Conservation (phyloP, 768 basidiomycete species). For the Boletellus emodensis region DNA sequence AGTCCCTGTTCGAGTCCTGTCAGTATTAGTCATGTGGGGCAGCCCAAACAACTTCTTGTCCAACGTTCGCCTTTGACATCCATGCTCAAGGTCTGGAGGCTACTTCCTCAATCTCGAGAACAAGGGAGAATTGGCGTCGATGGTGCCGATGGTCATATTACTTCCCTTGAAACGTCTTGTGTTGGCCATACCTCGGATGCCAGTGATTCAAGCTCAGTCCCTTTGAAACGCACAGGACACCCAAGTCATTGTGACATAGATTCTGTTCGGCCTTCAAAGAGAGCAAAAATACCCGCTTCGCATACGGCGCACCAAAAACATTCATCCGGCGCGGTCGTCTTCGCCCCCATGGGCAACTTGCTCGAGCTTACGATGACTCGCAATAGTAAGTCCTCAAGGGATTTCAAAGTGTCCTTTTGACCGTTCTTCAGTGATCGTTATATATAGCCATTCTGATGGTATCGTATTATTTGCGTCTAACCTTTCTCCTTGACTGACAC, state of each 20-base stretch:
- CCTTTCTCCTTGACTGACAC: neutral
- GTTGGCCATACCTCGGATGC: neutral
- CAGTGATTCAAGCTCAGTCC: neutral
- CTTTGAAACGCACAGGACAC: conserved; percentile 15
- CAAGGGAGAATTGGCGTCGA: conserved; percentile 28
- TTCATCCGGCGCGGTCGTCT: neutral
- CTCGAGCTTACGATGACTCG: conserved; percentile 18
- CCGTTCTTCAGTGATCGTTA: conserved; percentile 14
- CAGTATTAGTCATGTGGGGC: neutral
- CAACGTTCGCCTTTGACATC: neutral
- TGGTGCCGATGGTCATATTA: conserved; percentile 9
- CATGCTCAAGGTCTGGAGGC: conserved; percentile 25
- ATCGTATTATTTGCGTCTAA: neutral
- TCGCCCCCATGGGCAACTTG: conserved; percentile 7
- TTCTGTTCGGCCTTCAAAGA: conserved; percentile 8
- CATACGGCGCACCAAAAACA: neutral
- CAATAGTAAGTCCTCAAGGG: conserved; percentile 16
- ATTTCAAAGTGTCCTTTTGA: neutral
- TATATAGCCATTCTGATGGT: conserved; percentile 21
- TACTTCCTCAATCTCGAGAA: neutral
- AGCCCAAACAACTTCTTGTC: neutral
- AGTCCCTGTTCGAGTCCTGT: conserved; percentile 2
- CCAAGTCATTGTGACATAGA: neutral
- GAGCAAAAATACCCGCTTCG: neutral
- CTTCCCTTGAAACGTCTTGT: conserved; percentile 14